Conservation (phyloP, 1,284 basidiomycete species). For the Fomitopsis palustris region DNA sequence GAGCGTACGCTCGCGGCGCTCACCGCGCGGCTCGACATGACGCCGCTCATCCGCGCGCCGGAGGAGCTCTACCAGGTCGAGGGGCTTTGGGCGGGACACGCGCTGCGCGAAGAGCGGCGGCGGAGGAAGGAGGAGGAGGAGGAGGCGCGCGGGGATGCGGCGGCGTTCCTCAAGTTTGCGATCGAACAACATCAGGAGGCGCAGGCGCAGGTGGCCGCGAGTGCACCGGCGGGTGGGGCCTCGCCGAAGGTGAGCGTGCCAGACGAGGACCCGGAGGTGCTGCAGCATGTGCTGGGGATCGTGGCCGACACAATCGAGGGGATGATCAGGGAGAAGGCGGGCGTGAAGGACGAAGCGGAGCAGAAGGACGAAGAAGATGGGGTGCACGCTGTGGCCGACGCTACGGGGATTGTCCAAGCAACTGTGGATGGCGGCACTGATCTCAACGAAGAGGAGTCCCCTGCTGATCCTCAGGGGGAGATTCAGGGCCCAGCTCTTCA, state of each 20-base stretch:
- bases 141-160: constrained; percentile 26
- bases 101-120: constrained; percentile 19
- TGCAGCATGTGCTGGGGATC: constrained; percentile 48
- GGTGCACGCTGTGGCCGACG: too few species aligned
- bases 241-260: constrained; percentile 1
- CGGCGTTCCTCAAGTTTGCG: constrained; percentile 31
- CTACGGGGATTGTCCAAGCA: not conserved
- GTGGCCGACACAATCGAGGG: constrained; percentile 40
- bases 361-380: not conserved
- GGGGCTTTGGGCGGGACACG: constrained; percentile 48
- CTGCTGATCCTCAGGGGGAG: not conserved
- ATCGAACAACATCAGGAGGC: constrained; percentile 33
- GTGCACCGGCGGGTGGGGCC: not conserved
- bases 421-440: constrained; percentile 18
- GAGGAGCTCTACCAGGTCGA: constrained; percentile 65
- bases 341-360: constrained; percentile 5
- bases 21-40: constrained; percentile 61
- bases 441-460: constrained; percentile 10
- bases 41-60: constrained; percentile 53
- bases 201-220: constrained; percentile 23
- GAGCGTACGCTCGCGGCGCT: constrained; percentile 38
- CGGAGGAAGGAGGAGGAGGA: constrained; percentile 22
- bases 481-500: not conserved
- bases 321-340: not conserved
- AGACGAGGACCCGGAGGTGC: constrained; percentile 45